Percentiles rank a stretch among this genome's conserved stretches.
phyloP scores from a whole-genome alignment of 768 basidiomycete genomes.

The Saitozyma sp. region DNA sequence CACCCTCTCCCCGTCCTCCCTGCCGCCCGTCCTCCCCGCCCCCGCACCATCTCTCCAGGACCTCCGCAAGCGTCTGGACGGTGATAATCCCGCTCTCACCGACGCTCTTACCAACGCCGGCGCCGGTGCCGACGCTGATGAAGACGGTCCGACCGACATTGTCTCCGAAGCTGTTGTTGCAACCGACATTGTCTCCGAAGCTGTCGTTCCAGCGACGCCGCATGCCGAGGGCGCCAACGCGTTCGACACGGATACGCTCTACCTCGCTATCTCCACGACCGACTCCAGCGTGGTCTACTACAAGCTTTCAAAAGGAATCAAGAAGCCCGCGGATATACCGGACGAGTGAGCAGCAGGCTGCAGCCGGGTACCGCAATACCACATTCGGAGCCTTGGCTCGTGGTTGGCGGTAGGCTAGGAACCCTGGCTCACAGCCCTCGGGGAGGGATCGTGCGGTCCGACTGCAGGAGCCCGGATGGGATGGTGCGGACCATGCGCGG shows the following conservation, averaged over 20 bases:
- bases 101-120: no score
- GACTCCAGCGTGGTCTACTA: conserved; percentile 52
- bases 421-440: no score
- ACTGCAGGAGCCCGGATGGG: no score
- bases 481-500: no score
- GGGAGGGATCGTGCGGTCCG: no score
- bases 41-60: conserved; percentile 26
- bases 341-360: conserved; percentile 34
- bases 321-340: conserved; percentile 51
- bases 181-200: no score
- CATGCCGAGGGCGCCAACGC: background rate
- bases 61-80: conserved; percentile 1
- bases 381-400: no score
- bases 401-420: no score
- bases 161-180: no score
- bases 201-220: background rate
- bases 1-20: conserved; percentile 11
- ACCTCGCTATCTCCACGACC: conserved; percentile 43
- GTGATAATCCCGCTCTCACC: no score
- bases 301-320: conserved; percentile 49
- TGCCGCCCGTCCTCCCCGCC: conserved; percentile 20
- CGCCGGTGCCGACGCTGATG: background rate
- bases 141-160: no score
- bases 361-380: no score
- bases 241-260: conserved; percentile 45